Percentiles rank a stretch among this genome's conserved stretches.
Conservation (phyloP, 2,329 filamentous ascomycete genomes). For the Xylariaceae sp. region DNA sequence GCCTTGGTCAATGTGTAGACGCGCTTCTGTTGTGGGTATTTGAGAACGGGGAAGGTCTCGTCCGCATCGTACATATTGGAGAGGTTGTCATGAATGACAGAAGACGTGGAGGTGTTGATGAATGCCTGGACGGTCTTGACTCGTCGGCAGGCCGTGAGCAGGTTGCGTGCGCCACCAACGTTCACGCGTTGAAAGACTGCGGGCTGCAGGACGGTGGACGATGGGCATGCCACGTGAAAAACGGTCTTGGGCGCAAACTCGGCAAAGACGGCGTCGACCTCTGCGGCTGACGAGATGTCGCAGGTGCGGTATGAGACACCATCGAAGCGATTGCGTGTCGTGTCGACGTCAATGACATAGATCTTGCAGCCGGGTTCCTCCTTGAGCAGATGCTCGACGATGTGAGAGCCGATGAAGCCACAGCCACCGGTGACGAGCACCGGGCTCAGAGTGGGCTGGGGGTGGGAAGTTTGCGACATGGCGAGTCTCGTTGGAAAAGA, state of each 20-base stretch:
- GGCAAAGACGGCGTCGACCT: neutral
- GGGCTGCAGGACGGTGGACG: constrained; percentile 3
- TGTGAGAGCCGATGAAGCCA: neutral
- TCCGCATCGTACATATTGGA: constrained; percentile 14
- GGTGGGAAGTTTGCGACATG: neutral
- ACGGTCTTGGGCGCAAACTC: neutral
- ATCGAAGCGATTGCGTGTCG: neutral
- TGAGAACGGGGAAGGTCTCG: constrained; percentile 19
- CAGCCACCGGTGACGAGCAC: neutral
- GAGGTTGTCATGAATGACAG: constrained; percentile 21
- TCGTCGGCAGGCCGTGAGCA: constrained; percentile 12
- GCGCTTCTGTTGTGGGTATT: constrained; percentile 21
- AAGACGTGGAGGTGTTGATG: constrained; percentile 20
- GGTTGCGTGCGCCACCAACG: constrained; percentile 18
- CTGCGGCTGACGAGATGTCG: neutral
- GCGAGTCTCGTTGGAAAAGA: neutral
- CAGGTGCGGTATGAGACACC: neutral
- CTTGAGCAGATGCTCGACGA: neutral
- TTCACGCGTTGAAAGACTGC: constrained; percentile 19
- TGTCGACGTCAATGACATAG: neutral
- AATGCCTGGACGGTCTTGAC: constrained; percentile 19
- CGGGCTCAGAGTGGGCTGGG: neutral
- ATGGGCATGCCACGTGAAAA: neutral
- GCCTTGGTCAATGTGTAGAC: constrained; percentile 23
- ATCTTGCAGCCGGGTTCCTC: neutral